These are phyloP conservation scores for Coelastrella sp. DNA, from an alignment of 139 green algal species.

Conservation along the genomic window DNA sequence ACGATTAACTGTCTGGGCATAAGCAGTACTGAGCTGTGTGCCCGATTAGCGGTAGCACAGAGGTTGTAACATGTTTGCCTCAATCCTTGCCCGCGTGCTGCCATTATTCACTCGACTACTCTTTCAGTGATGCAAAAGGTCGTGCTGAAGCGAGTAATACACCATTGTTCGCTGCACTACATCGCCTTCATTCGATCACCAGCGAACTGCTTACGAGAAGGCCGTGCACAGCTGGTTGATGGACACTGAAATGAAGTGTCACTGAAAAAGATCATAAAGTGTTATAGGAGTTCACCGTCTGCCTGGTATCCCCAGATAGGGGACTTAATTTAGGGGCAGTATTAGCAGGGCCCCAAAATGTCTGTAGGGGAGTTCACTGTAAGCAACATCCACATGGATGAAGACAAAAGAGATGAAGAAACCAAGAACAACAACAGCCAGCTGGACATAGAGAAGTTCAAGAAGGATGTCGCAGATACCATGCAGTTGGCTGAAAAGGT, in stretches of 20 bases:
- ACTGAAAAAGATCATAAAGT: too few relatives aligned
- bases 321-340: not conserved
- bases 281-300: too few relatives aligned
- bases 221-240: not conserved
- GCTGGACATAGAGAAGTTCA: conserved; percentile 73
- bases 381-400: conserved; percentile 62
- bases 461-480: conserved; percentile 58
- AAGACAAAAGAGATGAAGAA: conserved; percentile 68
- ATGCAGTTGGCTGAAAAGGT: conserved; percentile 60
- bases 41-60: too few relatives aligned
- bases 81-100: too few relatives aligned
- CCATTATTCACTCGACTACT: too few relatives aligned
- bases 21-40: too few relatives aligned
- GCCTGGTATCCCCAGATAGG: too few relatives aligned
- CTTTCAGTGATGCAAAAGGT: too few relatives aligned
- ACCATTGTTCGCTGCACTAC: too few relatives aligned
- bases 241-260: too few relatives aligned
- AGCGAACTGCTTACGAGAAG: conserved; percentile 1
- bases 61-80: too few relatives aligned
- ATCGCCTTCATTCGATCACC: not conserved
- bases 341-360: not conserved
- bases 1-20: not conserved
- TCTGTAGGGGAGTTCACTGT: conserved; percentile 59
- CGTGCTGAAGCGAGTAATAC: too few relatives aligned
- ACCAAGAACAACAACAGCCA: conserved; percentile 54